These are phyloP conservation scores for Drosera capensis DNA, from an alignment of 148 eudicot species.

Conservation along the genomic window DNA sequence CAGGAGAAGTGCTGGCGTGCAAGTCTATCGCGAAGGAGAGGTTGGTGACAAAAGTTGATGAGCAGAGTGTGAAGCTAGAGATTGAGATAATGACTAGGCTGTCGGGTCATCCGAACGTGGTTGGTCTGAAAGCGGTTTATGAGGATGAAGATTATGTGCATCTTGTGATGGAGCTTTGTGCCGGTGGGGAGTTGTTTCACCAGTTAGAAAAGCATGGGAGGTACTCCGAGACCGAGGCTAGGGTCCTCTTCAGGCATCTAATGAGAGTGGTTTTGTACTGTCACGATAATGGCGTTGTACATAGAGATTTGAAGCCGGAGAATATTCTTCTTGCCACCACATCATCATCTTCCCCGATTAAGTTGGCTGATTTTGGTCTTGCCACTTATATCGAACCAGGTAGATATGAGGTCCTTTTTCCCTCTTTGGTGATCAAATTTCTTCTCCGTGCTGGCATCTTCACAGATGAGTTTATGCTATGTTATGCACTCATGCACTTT, in stretches of 20 bases:
- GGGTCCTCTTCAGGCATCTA: slow-evolving; percentile 46
- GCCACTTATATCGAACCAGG: slow-evolving; percentile 78
- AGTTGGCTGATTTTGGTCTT: slow-evolving; percentile 88
- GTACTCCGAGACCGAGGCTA: slow-evolving; percentile 49
- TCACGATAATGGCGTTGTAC: slow-evolving; percentile 77
- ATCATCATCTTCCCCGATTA: slow-evolving; percentile 62
- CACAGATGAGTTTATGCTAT: neutral
- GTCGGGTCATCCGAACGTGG: slow-evolving; percentile 71
- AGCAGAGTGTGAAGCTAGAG: slow-evolving; percentile 60
- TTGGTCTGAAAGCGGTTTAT: slow-evolving; percentile 73
- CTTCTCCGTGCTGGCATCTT: neutral
- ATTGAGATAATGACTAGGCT: slow-evolving; percentile 67
- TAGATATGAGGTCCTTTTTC: slow-evolving; percentile 9
- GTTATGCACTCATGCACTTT: slow-evolving; percentile 4
- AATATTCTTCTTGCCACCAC: slow-evolving; percentile 62
- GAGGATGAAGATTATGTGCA: slow-evolving; percentile 77
- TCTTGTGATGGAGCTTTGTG: slow-evolving; percentile 85
- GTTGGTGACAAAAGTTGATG: slow-evolving; percentile 63
- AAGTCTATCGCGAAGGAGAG: slow-evolving; percentile 68
- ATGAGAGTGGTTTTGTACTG: slow-evolving; percentile 74
- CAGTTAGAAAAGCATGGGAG: slow-evolving; percentile 55
- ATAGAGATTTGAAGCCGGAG: slow-evolving; percentile 88
- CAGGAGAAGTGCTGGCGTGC: slow-evolving; percentile 61
- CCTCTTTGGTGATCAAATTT: neutral
- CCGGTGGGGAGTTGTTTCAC: slow-evolving; percentile 85